Evolutionary conservation across 1,139 yeast genomes (phyloP).

Genomic region (Eremothecium gossypii): DNA sequence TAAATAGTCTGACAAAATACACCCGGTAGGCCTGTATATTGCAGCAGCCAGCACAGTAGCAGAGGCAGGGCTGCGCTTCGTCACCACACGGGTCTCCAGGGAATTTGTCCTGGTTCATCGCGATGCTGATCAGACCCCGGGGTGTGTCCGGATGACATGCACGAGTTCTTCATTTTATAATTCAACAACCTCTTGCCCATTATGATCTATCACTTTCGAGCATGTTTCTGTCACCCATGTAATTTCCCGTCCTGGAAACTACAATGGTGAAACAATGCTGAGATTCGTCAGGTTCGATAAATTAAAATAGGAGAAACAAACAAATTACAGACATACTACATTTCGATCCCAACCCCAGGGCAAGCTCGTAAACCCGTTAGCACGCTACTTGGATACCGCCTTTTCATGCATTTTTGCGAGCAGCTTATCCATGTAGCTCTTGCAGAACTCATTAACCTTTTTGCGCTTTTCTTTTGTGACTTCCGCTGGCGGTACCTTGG

Average conservation of each 20-base stretch:
- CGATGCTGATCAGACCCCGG: no score
- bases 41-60: no score
- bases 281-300: not conserved
- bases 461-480: conserved; percentile 53
- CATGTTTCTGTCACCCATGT: not conserved
- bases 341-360: not conserved
- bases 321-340: conserved; percentile 1
- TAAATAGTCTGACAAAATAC: conserved; percentile 12
- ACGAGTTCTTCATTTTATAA: no score
- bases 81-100: no score
- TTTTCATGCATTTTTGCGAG: conserved; percentile 41
- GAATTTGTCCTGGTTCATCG: no score
- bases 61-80: no score
- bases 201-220: no score
- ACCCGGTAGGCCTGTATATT: no score
- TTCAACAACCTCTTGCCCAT: no score
- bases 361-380: not conserved
- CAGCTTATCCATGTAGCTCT: conserved; percentile 67
- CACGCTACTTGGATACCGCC: conserved; percentile 17
- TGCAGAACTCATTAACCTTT: conserved; percentile 59
- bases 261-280: conserved; percentile 9
- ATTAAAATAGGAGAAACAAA: not conserved
- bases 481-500: conserved; percentile 42
- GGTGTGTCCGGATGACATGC: no score
- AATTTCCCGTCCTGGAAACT: conserved; percentile 15